These are phyloP conservation scores for Lepidium sativum DNA, from an alignment of 345 rosid genomes.

Conservation along the genomic window DNA sequence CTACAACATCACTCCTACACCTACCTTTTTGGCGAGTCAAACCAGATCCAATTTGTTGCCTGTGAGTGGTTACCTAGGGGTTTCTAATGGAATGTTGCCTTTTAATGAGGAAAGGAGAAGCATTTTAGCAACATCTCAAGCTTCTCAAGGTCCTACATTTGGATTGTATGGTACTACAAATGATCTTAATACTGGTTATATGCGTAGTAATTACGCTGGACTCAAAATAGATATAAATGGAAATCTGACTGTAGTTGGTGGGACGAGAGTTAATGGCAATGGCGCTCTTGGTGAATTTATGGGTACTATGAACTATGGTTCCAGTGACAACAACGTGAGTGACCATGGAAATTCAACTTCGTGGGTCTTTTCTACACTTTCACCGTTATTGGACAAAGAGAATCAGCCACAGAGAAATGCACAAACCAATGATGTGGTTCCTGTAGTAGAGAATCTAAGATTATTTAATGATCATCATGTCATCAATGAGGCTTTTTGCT, in stretches of 20 bases:
- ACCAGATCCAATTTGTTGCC: background rate
- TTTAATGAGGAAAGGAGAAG: background rate
- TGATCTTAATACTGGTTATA: background rate
- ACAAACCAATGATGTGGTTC: background rate
- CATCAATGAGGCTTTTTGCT: background rate
- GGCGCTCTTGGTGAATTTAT: background rate
- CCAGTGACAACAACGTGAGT: background rate
- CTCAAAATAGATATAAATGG: too few relatives aligned
- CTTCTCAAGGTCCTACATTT: background rate
- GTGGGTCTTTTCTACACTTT: background rate
- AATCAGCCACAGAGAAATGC: background rate
- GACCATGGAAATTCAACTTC: background rate
- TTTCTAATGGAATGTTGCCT: too few relatives aligned
- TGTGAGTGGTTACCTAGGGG: too few relatives aligned
- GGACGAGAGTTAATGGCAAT: background rate
- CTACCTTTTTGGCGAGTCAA: background rate
- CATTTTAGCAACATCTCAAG: background rate
- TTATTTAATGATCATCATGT: background rate
- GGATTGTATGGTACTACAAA: slow-evolving; percentile 1
- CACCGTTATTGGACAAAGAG: background rate
- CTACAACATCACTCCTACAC: background rate
- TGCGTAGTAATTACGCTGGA: background rate
- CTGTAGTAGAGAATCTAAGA: background rate
- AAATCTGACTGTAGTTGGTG: background rate
- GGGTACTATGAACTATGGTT: background rate